A percentile compares a stretch with the other conserved stretches of the same genome.
Conservation (phyloP, 176 grass and related monocot species). For the Leersia perrieri region DNA sequence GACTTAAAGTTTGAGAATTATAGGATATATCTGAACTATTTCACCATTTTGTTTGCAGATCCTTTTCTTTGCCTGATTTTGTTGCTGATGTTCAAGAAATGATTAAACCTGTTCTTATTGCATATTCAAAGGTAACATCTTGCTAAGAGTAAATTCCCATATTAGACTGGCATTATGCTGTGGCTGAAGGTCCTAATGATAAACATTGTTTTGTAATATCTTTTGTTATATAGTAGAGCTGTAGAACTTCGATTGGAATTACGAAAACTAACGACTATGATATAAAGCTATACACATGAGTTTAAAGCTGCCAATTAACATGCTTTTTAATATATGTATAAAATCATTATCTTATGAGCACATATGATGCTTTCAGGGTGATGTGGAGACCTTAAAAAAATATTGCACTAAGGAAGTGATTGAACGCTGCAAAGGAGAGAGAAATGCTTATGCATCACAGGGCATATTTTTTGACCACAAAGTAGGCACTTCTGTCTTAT, state of each 20-base stretch:
- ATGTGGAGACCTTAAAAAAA: constrained; percentile 59
- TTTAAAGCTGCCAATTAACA: not conserved
- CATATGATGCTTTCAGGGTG: constrained; percentile 48
- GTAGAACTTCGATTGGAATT: not conserved
- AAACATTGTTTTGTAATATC: not conserved
- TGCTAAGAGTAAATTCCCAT: not conserved
- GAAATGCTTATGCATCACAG: constrained; percentile 74
- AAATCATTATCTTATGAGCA: constrained; percentile 11
- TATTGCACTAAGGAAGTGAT: constrained; percentile 86
- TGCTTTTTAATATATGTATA: constrained; percentile 13
- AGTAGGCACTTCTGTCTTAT: constrained; percentile 41
- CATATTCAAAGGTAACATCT: constrained; percentile 76
- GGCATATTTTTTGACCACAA: constrained; percentile 94
- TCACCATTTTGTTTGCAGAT: constrained; percentile 46
- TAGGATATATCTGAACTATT: constrained; percentile 22
- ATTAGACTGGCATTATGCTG: not conserved
- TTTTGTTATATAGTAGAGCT: not conserved
- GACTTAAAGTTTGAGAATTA: constrained; percentile 30
- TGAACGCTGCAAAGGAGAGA: constrained; percentile 94
- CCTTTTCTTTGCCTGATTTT: constrained; percentile 94
- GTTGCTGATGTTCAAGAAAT: constrained; percentile 88
- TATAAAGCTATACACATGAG: not conserved
- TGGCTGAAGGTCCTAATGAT: not conserved
- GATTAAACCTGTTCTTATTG: constrained; percentile 81
- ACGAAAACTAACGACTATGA: not conserved